Evolutionary conservation across 78 protist species (phyloP).

Genomic region (Dictyostelium firmibasis): DNA sequence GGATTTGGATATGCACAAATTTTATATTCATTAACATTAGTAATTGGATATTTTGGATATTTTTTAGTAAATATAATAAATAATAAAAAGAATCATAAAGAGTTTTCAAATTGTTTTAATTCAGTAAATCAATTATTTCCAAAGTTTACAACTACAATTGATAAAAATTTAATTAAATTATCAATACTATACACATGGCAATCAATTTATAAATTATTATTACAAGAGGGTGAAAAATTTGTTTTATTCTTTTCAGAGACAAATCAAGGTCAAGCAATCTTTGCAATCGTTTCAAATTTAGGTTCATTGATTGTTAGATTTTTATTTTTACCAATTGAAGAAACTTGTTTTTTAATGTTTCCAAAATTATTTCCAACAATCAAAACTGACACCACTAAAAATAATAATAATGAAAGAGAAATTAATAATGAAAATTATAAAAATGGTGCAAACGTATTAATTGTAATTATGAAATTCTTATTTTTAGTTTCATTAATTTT

Average conservation of each 20-base stretch:
- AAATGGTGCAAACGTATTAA: background rate
- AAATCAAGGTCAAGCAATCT: slow-evolving; percentile 36
- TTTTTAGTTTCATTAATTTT: slow-evolving; percentile 23
- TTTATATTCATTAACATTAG: slow-evolving; percentile 22
- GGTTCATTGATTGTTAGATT: slow-evolving; percentile 64
- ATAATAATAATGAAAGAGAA: no score
- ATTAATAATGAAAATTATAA: background rate
- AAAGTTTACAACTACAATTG: background rate
- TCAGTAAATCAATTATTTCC: slow-evolving; percentile 56
- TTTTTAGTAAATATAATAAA: background rate
- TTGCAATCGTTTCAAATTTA: slow-evolving; percentile 56
- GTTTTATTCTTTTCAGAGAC: slow-evolving; percentile 32
- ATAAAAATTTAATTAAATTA: background rate
- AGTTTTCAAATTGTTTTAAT: background rate
- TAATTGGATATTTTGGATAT: slow-evolving; percentile 69
- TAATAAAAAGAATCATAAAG: background rate
- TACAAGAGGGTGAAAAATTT: slow-evolving; percentile 66
- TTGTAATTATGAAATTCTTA: slow-evolving; percentile 43
- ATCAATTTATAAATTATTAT: slow-evolving; percentile 53
- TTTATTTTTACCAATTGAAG: slow-evolving; percentile 69
- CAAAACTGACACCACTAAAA: background rate
- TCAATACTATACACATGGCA: slow-evolving; percentile 61
- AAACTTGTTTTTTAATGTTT: slow-evolving; percentile 67
- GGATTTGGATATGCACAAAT: slow-evolving; percentile 76
- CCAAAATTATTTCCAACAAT: slow-evolving; percentile 36